These are phyloP conservation scores for Colletotrichum lindemuthianum DNA, from an alignment of 2,329 filamentous ascomycete genomes.

Conservation along the genomic window DNA sequence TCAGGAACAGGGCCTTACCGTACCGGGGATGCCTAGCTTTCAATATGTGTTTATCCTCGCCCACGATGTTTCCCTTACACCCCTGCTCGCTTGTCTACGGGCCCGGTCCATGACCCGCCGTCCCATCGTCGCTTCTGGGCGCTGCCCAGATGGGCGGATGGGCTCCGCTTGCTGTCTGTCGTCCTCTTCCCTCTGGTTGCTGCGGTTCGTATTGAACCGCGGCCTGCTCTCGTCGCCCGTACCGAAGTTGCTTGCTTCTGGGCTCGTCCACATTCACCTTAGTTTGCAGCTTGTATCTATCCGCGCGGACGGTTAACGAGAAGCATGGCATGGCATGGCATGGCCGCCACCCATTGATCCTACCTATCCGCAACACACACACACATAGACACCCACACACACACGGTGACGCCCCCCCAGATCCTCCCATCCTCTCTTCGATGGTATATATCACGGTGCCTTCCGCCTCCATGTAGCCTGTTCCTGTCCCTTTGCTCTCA, in stretches of 20 bases:
- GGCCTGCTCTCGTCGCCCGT: background rate
- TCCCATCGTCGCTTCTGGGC: slow-evolving; percentile 14
- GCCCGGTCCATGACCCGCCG: slow-evolving; percentile 27
- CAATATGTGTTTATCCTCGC: slow-evolving; percentile 10
- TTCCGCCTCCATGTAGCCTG: slow-evolving; percentile 29
- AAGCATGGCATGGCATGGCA: background rate
- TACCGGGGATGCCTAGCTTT: slow-evolving; percentile 26
- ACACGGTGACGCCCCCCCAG: background rate
- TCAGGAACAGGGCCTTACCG: slow-evolving; percentile 33
- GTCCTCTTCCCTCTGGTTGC: slow-evolving; percentile 19
- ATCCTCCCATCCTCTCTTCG: slow-evolving; percentile 3
- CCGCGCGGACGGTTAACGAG: background rate
- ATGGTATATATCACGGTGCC: slow-evolving; percentile 36
- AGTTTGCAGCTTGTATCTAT: slow-evolving; percentile 1
- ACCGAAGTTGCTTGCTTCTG: slow-evolving; percentile 18
- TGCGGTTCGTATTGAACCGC: slow-evolving; percentile 29
- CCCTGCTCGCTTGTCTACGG: slow-evolving; percentile 23
- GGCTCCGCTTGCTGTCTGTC: slow-evolving; percentile 12
- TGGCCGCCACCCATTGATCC: slow-evolving; percentile 1
- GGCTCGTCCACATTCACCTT: slow-evolving; percentile 1
- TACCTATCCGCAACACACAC: background rate
- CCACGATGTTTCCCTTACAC: slow-evolving; percentile 9
- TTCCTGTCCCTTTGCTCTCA: slow-evolving; percentile 29
- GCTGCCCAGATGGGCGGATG: slow-evolving; percentile 25
- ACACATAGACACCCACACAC: too few species aligned